Evolutionary conservation across 192 early-diverging fungal species (phyloP), one percentile per base, ranked within the genome.

Genomic region (Coemansia sp.): DNA sequence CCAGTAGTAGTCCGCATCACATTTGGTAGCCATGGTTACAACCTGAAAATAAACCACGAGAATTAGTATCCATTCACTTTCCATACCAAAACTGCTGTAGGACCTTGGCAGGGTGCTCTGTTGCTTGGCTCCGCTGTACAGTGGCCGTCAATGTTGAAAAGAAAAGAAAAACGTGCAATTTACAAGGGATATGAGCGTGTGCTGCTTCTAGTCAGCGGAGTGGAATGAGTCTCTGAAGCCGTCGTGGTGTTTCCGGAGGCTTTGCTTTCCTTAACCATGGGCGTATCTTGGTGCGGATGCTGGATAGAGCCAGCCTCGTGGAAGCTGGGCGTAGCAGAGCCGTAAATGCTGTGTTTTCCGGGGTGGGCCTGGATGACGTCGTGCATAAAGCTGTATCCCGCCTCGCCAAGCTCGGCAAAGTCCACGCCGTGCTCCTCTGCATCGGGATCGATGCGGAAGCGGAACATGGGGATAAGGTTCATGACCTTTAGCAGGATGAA

Each of bases 401-500:
- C 71, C 48, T 75, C 72, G 41, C 72, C 72, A n/a, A 75, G 64
- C 56, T 75, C 65, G 16, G 72, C 47, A 56, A 68, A 67, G 49
- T 75, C 72, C 12, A 75, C 34, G 3, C 72, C 77, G 42, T 64
- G 78, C 17, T 75, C 60, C 38, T 79, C 77, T 16, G 64, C 67
- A 8, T 78, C 80, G 12, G 66, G 54, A 38, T 71, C 54, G 35
- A 80, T 59, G 37, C 77, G 76, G 51, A 83, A 56, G 32, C 66
- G 64, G 39, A 81, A 60, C 9, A 75, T 54, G 18, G 81, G 78
- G 19, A 83, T 60, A 44, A 45, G 56, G 52, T 80, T 62, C 74
- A 83, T 83, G 18, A 53, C 55, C 20, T 62, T 52, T 21, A 83
- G 73, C 23, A 83, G 51, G 13, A 80, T 42, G 30, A 58, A 80